These are phyloP conservation scores for Starmera stellimalicola DNA, from an alignment of 1,139 yeast genomes.

Conservation along the genomic window DNA sequence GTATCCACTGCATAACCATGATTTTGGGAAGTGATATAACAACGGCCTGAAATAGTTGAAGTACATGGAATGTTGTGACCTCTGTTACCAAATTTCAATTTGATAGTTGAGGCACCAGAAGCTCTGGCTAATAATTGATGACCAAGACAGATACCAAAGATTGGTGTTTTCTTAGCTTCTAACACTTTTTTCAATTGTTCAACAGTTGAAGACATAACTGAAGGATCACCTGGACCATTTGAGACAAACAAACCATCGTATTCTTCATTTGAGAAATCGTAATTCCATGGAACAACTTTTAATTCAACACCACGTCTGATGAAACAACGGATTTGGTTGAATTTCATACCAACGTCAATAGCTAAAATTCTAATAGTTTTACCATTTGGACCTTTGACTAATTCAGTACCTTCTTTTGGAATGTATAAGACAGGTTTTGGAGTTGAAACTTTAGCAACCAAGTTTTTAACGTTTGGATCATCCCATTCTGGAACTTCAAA, in stretches of 20 bases:
- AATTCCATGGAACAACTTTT: slow-evolving; percentile 93
- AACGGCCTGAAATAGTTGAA: slow-evolving; percentile 84
- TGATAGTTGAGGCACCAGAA: slow-evolving; percentile 83
- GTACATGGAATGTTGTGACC: slow-evolving; percentile 99
- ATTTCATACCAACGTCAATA: slow-evolving; percentile 96
- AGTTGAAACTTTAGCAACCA: slow-evolving; percentile 85
- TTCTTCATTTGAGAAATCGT: slow-evolving; percentile 66
- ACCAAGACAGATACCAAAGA: slow-evolving; percentile 97
- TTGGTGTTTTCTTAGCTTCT: slow-evolving; percentile 59
- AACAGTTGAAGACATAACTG: slow-evolving; percentile 64
- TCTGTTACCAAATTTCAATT: slow-evolving; percentile 97
- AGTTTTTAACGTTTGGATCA: slow-evolving; percentile 85
- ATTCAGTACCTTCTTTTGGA: slow-evolving; percentile 42
- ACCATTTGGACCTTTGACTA: slow-evolving; percentile 56
- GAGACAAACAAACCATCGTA: slow-evolving; percentile 95
- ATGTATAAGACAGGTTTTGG: slow-evolving; percentile 67
- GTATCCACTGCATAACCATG: slow-evolving; percentile 98
- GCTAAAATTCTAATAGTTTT: slow-evolving; percentile 77
- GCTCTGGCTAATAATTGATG: slow-evolving; percentile 97
- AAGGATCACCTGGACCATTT: slow-evolving; percentile 99
- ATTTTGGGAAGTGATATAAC: slow-evolving; percentile 98
- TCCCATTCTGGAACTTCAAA: slow-evolving; percentile 81
- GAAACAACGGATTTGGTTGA: slow-evolving; percentile 94
- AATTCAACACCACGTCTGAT: slow-evolving; percentile 94
- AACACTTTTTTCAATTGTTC: slow-evolving; percentile 49